phyloP scores from a whole-genome alignment of 2,329 filamentous ascomycete species.

The Aspergillus calidoustus region DNA sequence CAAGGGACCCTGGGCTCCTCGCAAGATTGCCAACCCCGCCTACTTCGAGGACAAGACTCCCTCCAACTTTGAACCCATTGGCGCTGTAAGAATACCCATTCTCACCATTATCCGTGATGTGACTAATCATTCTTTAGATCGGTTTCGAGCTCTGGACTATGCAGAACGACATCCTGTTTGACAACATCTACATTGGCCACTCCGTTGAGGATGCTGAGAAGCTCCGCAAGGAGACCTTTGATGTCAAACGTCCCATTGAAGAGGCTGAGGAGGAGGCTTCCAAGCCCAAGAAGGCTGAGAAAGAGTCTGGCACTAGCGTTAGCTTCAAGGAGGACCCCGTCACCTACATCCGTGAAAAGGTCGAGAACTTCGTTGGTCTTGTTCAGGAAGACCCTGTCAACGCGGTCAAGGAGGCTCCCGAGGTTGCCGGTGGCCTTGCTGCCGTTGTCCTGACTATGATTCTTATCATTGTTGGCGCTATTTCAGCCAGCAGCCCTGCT shows the following conservation, averaged over 20 bases:
- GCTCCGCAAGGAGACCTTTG: constrained; percentile 86
- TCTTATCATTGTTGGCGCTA: constrained; percentile 69
- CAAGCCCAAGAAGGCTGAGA: constrained; percentile 77
- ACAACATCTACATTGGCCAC: constrained; percentile 99
- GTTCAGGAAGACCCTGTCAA: constrained; percentile 80
- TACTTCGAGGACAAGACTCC: constrained; percentile 98
- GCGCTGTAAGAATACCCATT: constrained; percentile 72
- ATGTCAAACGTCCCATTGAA: constrained; percentile 84
- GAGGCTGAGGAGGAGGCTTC: constrained; percentile 76
- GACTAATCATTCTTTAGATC: constrained; percentile 61
- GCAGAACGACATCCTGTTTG: constrained; percentile 97
- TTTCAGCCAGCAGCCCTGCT: constrained; percentile 65
- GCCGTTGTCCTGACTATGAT: constrained; percentile 72
- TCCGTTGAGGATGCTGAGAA: constrained; percentile 89
- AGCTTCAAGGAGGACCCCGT: constrained; percentile 92
- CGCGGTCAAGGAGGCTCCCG: constrained; percentile 87
- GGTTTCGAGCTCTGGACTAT: constrained; percentile 99
- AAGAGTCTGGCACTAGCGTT: constrained; percentile 72
- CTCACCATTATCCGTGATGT: neutral
- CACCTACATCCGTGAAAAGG: constrained; percentile 85
- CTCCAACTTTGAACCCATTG: constrained; percentile 96
- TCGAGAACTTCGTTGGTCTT: constrained; percentile 86
- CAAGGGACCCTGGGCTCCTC: constrained; percentile 93
- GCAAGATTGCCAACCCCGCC: constrained; percentile 95
- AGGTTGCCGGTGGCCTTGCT: constrained; percentile 80